phyloP scores from a whole-genome alignment of 768 basidiomycete species.

The Tulasnella sp. region DNA sequence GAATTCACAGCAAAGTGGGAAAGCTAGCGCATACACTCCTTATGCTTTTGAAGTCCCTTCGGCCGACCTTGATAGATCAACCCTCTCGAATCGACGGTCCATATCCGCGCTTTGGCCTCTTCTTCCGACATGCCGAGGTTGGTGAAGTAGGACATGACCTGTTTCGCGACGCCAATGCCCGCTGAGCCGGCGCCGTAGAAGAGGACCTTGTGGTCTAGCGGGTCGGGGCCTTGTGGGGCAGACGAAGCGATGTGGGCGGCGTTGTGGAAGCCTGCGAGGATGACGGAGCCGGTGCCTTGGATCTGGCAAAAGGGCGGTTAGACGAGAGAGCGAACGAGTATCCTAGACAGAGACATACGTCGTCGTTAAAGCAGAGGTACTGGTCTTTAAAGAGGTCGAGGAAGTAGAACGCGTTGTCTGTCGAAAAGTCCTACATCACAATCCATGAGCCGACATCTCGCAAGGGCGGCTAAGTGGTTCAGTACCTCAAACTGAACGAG shows the following conservation, averaged over 20 bases:
- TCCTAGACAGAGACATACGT: constrained; percentile 23
- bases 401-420: constrained; percentile 81
- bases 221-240: constrained; percentile 19
- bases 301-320: constrained; percentile 27
- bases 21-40: neutral
- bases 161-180: constrained; percentile 34
- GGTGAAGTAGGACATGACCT: constrained; percentile 30
- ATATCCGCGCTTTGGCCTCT: constrained; percentile 29
- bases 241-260: constrained; percentile 17
- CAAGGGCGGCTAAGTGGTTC: no score
- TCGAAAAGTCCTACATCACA: constrained; percentile 62
- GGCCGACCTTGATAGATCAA: neutral
- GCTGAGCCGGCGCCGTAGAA: constrained; percentile 33
- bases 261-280: constrained; percentile 41
- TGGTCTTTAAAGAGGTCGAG: constrained; percentile 61
- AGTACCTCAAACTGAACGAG: constrained; percentile 67
- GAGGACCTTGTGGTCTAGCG: constrained; percentile 30
- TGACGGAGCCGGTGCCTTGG: constrained; percentile 84
- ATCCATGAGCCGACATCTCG: neutral
- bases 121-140: constrained; percentile 27
- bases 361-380: constrained; percentile 80
- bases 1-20: neutral
- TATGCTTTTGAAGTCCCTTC: neutral
- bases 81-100: constrained; percentile 28
- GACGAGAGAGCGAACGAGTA: neutral